These are phyloP conservation scores for Pythium sukuiense DNA, from an alignment of 352 stramenopile genomes.

Conservation along the genomic window DNA sequence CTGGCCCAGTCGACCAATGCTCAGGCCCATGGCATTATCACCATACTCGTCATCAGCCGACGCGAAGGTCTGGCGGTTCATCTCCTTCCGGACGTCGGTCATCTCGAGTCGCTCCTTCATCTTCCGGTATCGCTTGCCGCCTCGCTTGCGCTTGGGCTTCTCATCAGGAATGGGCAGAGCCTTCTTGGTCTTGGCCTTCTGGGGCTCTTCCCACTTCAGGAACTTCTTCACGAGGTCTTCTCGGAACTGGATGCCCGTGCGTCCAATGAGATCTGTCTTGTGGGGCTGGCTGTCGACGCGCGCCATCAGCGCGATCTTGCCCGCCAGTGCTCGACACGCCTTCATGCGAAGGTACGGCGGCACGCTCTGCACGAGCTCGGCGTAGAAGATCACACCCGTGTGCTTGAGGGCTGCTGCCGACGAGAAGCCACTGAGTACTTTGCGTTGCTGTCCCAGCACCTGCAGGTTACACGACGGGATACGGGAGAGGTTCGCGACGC, in stretches of 20 bases:
- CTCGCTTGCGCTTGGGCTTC: constrained; percentile 93
- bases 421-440: constrained; percentile 89
- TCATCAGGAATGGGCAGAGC: constrained; percentile 95
- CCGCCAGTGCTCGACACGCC: constrained; percentile 91
- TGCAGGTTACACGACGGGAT: constrained; percentile 98
- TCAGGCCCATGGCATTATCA: constrained; percentile 98
- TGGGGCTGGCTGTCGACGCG: constrained; percentile 92
- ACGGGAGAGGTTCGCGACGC: constrained; percentile 90
- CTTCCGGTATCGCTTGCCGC: constrained; percentile 93
- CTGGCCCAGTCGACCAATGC: constrained; percentile 88
- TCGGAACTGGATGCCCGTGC: constrained; percentile 84
- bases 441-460: constrained; percentile 94
- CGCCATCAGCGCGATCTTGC: constrained; percentile 88
- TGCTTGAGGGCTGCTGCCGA: constrained; percentile 86
- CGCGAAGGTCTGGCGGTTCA: constrained; percentile 95
- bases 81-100: constrained; percentile 96
- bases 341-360: constrained; percentile 94
- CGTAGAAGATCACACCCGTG: constrained; percentile 93
- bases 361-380: constrained; percentile 90
- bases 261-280: constrained; percentile 56
- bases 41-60: constrained; percentile 95
- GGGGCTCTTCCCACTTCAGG: constrained; percentile 96
- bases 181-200: constrained; percentile 97
- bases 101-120: constrained; percentile 98
- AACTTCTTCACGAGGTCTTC: constrained; percentile 94